A percentile compares a stretch with the other conserved stretches of the same genome.
phyloP scores from a whole-genome alignment of 352 stramenopile genomes.

The Pythium diclinum region DNA sequence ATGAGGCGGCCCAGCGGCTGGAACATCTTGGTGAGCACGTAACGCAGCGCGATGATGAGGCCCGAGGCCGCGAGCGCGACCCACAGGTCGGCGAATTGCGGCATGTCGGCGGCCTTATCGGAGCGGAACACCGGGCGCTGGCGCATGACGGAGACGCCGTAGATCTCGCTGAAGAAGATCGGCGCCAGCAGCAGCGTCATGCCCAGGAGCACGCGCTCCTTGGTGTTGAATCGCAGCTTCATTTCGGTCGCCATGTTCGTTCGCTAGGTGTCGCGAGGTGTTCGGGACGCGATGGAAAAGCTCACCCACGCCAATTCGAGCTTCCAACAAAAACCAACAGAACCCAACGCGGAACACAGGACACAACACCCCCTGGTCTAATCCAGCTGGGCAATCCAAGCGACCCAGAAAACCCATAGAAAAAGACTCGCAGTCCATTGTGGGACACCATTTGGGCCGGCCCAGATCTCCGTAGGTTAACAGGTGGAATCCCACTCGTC shows the following conservation, averaged over 20 bases:
- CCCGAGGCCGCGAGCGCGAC: slow-evolving; percentile 32
- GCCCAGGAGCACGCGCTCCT: slow-evolving; percentile 56
- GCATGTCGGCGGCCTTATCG: slow-evolving; percentile 33
- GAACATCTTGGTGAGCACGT: slow-evolving; percentile 34
- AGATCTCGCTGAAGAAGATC: slow-evolving; percentile 51
- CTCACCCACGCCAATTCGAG: neutral
- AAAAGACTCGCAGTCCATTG: neutral
- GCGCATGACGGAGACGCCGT: slow-evolving; percentile 46
- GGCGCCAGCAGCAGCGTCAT: slow-evolving; percentile 61
- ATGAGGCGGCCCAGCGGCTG: slow-evolving; percentile 41
- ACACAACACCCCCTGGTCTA: neutral
- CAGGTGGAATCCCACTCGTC: neutral
- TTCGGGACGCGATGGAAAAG: neutral
- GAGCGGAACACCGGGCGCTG: slow-evolving; percentile 27
- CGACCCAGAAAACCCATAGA: slow-evolving; percentile 1
- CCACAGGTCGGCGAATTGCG: slow-evolving; percentile 42
- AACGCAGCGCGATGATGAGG: slow-evolving; percentile 42
- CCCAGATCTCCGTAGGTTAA: neutral
- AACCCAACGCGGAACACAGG: neutral
- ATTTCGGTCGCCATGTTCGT: slow-evolving; percentile 49
- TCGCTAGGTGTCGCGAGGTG: neutral
- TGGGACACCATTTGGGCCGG: slow-evolving; percentile 3
- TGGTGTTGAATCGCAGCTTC: slow-evolving; percentile 50
- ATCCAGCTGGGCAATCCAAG: neutral
- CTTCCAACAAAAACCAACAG: slow-evolving; percentile 6